Evolutionary conservation across 2,329 filamentous ascomycete genomes (phyloP).

Genomic region (Pseudopyrenochaeta lycopersici): DNA sequence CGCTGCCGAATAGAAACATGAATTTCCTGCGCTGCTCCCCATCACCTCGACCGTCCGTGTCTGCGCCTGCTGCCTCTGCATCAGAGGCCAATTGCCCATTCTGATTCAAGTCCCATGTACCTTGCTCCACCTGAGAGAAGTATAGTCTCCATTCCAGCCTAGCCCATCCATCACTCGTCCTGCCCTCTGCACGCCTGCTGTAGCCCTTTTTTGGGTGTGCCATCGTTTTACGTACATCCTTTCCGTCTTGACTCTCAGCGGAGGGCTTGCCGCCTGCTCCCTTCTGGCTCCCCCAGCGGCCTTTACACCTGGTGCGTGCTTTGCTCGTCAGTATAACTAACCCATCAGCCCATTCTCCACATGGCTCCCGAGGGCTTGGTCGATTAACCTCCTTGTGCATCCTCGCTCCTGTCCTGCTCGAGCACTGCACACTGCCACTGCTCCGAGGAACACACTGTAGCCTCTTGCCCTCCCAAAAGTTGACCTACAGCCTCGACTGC

Average conservation of each 20-base stretch:
- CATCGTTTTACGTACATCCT: constrained; percentile 42
- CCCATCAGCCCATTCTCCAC: constrained; percentile 31
- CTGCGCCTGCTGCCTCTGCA: constrained; percentile 37
- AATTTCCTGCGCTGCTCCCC: constrained; percentile 32
- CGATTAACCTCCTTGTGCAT: constrained; percentile 22
- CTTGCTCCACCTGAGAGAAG: constrained; percentile 23
- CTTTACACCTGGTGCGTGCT: constrained; percentile 48
- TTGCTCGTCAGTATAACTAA: constrained; percentile 25
- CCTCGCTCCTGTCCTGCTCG: constrained; percentile 16
- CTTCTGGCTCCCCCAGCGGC: constrained; percentile 29
- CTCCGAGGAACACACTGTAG: constrained; percentile 18
- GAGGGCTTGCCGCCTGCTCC: constrained; percentile 34
- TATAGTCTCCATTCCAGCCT: constrained; percentile 33
- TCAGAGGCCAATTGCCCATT: constrained; percentile 36
- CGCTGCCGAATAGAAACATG: constrained; percentile 43
- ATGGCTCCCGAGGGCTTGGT: constrained; percentile 31
- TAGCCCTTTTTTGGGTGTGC: constrained; percentile 31
- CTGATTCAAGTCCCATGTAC: constrained; percentile 34
- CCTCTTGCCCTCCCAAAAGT: constrained; percentile 10
- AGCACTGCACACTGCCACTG: constrained; percentile 20
- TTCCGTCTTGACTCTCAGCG: constrained; percentile 31
- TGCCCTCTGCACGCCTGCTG: constrained; percentile 25
- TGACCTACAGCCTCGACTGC: constrained; percentile 9
- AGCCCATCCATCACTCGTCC: constrained; percentile 30
- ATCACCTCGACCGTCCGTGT: constrained; percentile 28